phyloP scores from a whole-genome alignment of 805 yeast genomes.

The Candida anglica region DNA sequence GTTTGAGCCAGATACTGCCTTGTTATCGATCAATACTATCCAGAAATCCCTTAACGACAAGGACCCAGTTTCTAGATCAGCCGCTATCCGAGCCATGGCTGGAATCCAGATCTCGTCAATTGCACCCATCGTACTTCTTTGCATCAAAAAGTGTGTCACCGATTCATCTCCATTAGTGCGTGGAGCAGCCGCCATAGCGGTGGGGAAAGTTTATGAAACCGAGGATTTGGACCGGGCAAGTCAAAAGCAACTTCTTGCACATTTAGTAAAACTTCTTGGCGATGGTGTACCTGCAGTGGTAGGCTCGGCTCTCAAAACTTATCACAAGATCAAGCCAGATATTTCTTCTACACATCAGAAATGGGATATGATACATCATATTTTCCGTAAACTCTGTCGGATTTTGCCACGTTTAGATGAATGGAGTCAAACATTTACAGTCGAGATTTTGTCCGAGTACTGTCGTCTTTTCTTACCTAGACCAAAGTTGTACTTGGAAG shows the following conservation, averaged over 20 bases:
- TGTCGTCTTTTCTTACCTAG: constrained; percentile 54
- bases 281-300: constrained; percentile 68
- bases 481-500: constrained; percentile 39
- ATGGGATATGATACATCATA: constrained; percentile 67
- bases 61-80: constrained; percentile 61
- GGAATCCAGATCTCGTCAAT: constrained; percentile 82
- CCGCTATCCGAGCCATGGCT: constrained; percentile 74
- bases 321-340: constrained; percentile 46
- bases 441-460: constrained; percentile 67
- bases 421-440: constrained; percentile 59
- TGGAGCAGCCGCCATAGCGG: constrained; percentile 71
- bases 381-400: constrained; percentile 55
- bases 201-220: constrained; percentile 48
- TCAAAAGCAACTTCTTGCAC: constrained; percentile 45
- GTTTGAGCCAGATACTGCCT: constrained; percentile 81
- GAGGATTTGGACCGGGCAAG: constrained; percentile 32
- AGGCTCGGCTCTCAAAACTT: constrained; percentile 61
- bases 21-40: constrained; percentile 84
- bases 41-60: constrained; percentile 78
- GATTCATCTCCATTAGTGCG: constrained; percentile 81
- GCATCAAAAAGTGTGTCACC: constrained; percentile 60
- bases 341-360: constrained; percentile 25
- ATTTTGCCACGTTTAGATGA: constrained; percentile 56
- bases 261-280: constrained; percentile 50
- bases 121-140: constrained; percentile 70